These are phyloP conservation scores for Neurospora sp. DNA, from an alignment of 495 filamentous ascomycete genomes.

Conservation along the genomic window DNA sequence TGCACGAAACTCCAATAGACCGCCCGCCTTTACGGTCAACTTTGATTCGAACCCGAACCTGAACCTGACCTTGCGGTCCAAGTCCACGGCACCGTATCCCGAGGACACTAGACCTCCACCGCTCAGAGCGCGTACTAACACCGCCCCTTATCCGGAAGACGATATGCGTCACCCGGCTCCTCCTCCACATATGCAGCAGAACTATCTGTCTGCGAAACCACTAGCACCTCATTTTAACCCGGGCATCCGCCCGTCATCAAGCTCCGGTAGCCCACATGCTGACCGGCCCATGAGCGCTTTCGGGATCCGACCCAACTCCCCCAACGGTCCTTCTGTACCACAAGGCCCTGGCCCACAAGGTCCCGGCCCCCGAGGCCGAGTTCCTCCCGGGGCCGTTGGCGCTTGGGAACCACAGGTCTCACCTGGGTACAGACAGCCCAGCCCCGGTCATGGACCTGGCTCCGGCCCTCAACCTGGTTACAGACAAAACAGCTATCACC, in stretches of 20 bases:
- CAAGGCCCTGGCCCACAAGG: conserved; percentile 5
- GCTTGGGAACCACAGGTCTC: conserved; percentile 38
- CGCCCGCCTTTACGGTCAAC: conserved; percentile 37
- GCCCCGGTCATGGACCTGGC: conserved; percentile 17
- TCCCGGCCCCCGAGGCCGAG: conserved; percentile 11
- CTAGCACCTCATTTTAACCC: conserved; percentile 27
- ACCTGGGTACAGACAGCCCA: conserved; percentile 31
- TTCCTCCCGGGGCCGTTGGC: conserved; percentile 11
- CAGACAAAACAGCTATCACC: background rate
- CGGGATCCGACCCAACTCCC: conserved; percentile 44
- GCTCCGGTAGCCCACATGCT: conserved; percentile 28
- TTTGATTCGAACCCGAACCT: conserved; percentile 18
- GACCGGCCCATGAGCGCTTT: conserved; percentile 59
- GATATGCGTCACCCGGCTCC: conserved; percentile 24
- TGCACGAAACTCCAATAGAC: conserved; percentile 26
- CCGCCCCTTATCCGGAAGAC: conserved; percentile 45
- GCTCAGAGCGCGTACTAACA: conserved; percentile 22
- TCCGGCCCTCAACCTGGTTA: background rate
- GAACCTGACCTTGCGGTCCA: conserved; percentile 30
- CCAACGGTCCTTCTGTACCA: conserved; percentile 12
- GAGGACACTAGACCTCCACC: conserved; percentile 43
- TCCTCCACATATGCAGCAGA: conserved; percentile 1
- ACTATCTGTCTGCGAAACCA: background rate
- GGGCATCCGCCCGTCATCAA: conserved; percentile 25
- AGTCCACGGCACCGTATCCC: conserved; percentile 58